Evolutionary conservation across 768 basidiomycete species (phyloP), one percentile per base, ranked within the genome.

Genomic region (Tylopilus rubrobrunneus): DNA sequence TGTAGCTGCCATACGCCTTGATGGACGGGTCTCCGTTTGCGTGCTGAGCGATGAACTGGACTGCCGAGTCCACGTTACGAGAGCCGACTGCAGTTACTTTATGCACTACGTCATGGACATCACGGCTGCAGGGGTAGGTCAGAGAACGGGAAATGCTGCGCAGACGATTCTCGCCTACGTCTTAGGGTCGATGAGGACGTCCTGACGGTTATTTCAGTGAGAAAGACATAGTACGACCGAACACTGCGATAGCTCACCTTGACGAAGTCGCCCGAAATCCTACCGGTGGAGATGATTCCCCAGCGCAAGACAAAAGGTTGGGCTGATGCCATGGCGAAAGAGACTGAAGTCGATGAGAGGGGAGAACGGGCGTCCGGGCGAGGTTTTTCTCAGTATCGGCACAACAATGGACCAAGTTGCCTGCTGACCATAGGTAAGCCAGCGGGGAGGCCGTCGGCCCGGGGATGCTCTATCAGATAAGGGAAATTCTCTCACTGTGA

Each of bases 261-360:
- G 11, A 83, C 79, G 66, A 93, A 94, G 11, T 66, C 68, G 29
- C 73, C 73, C 9, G 90, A 83, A 53, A 93, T 94, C 21, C 67
- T 64, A 29, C 89, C 90, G 1, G 91, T 92, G 12, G 90, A 89
- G 56, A 96, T 86, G 58, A 94, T 89, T 17, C 92, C 92, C 92
- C 92, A 93, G 51, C 82, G 82, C 50, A 92, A 68, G 17, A 73
- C 73, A 45, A 76, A 71, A 1, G 75, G 73, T 56, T 71, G 69
- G 33, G 53, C n/a, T 45, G 58, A 41, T 43, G 53, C 40, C 68
- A 70, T 62, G 36, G 27, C 8, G 10, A 53, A 11, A 40, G 36
- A n/a, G 5, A 48, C 17, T 31, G 40, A 25, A 41, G 17, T 40
- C 19, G 48, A 21, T 7, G 47, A 25, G 31, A 45, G 51, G 39